phyloP scores from a whole-genome alignment of 2,329 filamentous ascomycete species.

The Ophiostoma angusticollis region DNA sequence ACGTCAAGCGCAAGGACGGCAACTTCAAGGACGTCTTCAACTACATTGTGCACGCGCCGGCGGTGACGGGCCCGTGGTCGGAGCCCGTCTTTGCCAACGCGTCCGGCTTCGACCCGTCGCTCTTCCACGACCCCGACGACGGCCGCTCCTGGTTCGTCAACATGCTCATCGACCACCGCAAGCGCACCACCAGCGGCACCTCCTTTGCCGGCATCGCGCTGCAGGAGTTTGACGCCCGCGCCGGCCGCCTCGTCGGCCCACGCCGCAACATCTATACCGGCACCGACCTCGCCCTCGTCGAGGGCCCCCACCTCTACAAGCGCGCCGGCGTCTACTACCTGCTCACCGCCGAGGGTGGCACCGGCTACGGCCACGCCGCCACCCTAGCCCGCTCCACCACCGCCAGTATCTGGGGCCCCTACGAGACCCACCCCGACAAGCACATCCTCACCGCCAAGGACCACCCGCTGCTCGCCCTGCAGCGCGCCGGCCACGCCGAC shows the following conservation, averaged over 20 bases:
- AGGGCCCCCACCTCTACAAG: slow-evolving; percentile 47
- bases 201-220: slow-evolving; percentile 44
- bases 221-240: slow-evolving; percentile 41
- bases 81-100: slow-evolving; percentile 47
- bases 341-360: slow-evolving; percentile 47
- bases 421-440: slow-evolving; percentile 45
- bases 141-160: slow-evolving; percentile 45
- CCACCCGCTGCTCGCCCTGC: slow-evolving; percentile 33
- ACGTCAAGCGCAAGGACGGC: slow-evolving; percentile 55
- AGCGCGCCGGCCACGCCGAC: slow-evolving; percentile 39
- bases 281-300: slow-evolving; percentile 39
- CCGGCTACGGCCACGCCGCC: slow-evolving; percentile 45
- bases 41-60: slow-evolving; percentile 43
- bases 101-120: slow-evolving; percentile 40
- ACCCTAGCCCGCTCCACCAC: slow-evolving; percentile 41
- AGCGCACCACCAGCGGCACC: slow-evolving; percentile 23
- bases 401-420: slow-evolving; percentile 42
- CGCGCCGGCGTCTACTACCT: slow-evolving; percentile 47
- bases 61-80: slow-evolving; percentile 48
- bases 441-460: slow-evolving; percentile 43
- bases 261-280: slow-evolving; percentile 42
- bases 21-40: slow-evolving; percentile 30
- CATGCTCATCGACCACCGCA: slow-evolving; percentile 43
- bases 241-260: slow-evolving; percentile 39
- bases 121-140: slow-evolving; percentile 42